Conservation (phyloP, 2,329 filamentous ascomycete genomes). For the Botryosphaeria dothidea region DNA sequence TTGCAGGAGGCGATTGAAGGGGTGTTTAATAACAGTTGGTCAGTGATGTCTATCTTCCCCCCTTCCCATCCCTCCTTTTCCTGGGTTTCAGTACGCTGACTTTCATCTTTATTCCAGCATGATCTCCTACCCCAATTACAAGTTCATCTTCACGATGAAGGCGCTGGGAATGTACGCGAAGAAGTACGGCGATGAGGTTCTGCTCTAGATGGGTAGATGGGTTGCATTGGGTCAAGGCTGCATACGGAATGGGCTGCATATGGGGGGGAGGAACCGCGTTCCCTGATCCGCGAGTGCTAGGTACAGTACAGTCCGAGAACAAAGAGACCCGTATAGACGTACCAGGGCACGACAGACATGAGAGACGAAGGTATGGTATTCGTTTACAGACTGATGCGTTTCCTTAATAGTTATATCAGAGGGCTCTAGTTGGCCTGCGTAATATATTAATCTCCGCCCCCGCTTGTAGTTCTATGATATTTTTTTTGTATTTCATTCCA, state of each 20-base stretch:
- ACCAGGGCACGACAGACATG: too few relatives aligned
- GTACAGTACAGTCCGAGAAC: background rate
- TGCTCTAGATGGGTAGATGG: slow-evolving; percentile 36
- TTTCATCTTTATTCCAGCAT: slow-evolving; percentile 58
- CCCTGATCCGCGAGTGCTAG: too few relatives aligned
- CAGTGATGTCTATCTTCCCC: slow-evolving; percentile 36
- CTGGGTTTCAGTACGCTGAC: background rate
- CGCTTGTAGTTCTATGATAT: too few relatives aligned
- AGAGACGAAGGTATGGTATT: too few relatives aligned
- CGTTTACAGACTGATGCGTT: too few relatives aligned
- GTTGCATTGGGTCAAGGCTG: background rate
- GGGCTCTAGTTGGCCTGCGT: too few relatives aligned
- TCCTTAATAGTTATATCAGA: too few relatives aligned
- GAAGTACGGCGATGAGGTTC: slow-evolving; percentile 66
- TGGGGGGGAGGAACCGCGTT: too few relatives aligned
- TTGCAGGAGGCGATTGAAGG: slow-evolving; percentile 93
- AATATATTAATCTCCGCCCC: too few relatives aligned
- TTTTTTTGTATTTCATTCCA: too few relatives aligned
- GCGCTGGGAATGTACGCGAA: slow-evolving; percentile 86
- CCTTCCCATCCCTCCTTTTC: background rate
- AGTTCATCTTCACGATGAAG: slow-evolving; percentile 93
- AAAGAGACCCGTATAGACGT: too few relatives aligned
- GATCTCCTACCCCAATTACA: slow-evolving; percentile 99
- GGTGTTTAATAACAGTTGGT: slow-evolving; percentile 97
- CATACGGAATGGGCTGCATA: too few relatives aligned